These are phyloP conservation scores for Aspergillus funiculosus DNA, from an alignment of 495 filamentous ascomycete species.

Conservation along the genomic window DNA sequence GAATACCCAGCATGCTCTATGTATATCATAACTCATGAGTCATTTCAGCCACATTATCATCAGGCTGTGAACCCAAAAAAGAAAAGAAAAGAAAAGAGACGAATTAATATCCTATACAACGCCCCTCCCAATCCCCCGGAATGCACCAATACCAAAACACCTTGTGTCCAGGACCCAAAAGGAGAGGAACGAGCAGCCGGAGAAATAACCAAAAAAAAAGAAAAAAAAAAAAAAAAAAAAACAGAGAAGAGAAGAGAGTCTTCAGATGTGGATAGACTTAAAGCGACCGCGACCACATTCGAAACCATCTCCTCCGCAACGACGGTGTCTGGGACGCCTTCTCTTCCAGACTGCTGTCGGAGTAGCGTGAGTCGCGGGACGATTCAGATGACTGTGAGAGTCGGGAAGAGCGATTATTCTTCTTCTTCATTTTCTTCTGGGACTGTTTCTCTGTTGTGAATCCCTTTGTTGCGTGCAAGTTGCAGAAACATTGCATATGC, in stretches of 20 bases:
- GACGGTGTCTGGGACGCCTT: constrained; percentile 22
- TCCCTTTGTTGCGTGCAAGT: constrained; percentile 35
- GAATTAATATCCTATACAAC: too few relatives aligned
- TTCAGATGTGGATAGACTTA: constrained; percentile 1
- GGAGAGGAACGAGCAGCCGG: too few relatives aligned
- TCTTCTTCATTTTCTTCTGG: constrained; percentile 25
- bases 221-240: constrained; percentile 3
- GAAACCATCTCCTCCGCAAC: constrained; percentile 34
- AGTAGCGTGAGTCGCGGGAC: background rate
- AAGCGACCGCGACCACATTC: constrained; percentile 24
- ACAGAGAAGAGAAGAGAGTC: background rate
- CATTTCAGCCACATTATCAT: background rate
- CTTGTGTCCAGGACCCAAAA: too few relatives aligned
- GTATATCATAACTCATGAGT: constrained; percentile 4
- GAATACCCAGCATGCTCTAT: background rate
- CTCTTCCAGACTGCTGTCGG: constrained; percentile 22
- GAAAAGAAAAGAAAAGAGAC: constrained; percentile 1
- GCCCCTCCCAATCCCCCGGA: too few relatives aligned
- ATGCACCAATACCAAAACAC: too few relatives aligned
- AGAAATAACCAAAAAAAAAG: constrained; percentile 1
- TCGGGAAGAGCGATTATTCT: constrained; percentile 23
- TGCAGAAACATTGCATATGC: constrained; percentile 44
- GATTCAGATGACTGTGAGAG: constrained; percentile 4
- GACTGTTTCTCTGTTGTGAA: constrained; percentile 35
- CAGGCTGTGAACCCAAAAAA: constrained; percentile 2